A percentile compares a stretch with the other conserved stretches of the same genome.
Evolutionary conservation across 164 flowering plant genomes (phyloP).

Genomic region (Vitis riparia): DNA sequence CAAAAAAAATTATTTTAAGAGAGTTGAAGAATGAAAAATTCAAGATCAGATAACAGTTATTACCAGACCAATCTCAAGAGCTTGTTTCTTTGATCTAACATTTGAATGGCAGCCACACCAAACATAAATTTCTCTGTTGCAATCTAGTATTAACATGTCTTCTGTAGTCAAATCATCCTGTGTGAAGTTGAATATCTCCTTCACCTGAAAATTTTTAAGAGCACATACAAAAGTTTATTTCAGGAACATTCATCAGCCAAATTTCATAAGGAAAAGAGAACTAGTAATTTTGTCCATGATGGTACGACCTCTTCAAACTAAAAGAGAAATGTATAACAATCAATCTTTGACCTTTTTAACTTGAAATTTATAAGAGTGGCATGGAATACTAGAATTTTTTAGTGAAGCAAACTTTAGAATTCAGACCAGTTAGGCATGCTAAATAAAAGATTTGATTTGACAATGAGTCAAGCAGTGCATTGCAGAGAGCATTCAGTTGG

Average conservation of each 20-base stretch:
- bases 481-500: too few relatives aligned
- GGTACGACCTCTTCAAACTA: too few relatives aligned
- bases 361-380: too few relatives aligned
- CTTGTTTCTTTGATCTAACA: slow-evolving; percentile 43
- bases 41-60: not conserved
- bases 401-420: too few relatives aligned
- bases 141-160: slow-evolving; percentile 70
- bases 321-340: too few relatives aligned
- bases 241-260: not conserved
- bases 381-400: too few relatives aligned
- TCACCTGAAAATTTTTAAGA: slow-evolving; percentile 46
- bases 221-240: not conserved
- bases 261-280: not conserved
- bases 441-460: too few relatives aligned
- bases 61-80: slow-evolving; percentile 58
- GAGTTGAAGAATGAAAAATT: not conserved
- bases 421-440: too few relatives aligned
- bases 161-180: slow-evolving; percentile 90
- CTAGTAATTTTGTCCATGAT: too few relatives aligned
- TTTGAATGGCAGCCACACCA: slow-evolving; percentile 68
- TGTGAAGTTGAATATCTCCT: slow-evolving; percentile 74
- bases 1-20: not conserved
- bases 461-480: too few relatives aligned
- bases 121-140: slow-evolving; percentile 61
- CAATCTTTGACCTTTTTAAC: too few relatives aligned